Percentiles rank a stretch among this genome's conserved stretches.
Evolutionary conservation across 192 early-diverging fungal genomes (phyloP).

Genomic region (Linderina pennispora): DNA sequence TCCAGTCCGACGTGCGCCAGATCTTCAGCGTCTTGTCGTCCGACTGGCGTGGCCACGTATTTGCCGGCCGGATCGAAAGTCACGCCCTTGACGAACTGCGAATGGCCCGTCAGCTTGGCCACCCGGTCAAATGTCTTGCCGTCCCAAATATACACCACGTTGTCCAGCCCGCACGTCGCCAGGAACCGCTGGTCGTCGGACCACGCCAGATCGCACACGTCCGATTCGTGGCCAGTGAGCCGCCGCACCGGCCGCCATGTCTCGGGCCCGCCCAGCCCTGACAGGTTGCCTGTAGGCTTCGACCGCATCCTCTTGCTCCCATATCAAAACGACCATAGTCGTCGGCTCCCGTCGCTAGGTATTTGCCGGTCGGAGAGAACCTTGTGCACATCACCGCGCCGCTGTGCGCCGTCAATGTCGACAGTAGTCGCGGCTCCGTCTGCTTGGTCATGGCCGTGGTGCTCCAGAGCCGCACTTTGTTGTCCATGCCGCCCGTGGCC

Average conservation of each 20-base stretch:
- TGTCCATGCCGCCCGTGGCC: constrained; percentile 86
- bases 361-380: constrained; percentile 67
- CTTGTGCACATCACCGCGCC: constrained; percentile 86
- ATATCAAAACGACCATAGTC: constrained; percentile 90
- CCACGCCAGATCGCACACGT: constrained; percentile 93
- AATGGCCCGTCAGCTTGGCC: constrained; percentile 59
- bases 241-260: constrained; percentile 68
- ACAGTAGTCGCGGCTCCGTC: constrained; percentile 56
- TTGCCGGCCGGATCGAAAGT: constrained; percentile 95
- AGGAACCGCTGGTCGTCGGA: constrained; percentile 77
- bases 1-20: constrained; percentile 87
- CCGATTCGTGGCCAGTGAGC: constrained; percentile 80
- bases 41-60: constrained; percentile 86
- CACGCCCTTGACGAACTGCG: constrained; percentile 93
- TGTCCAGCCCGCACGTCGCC: constrained; percentile 88
- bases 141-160: constrained; percentile 80
- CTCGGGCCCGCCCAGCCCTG: constrained; percentile 28
- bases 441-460: constrained; percentile 52
- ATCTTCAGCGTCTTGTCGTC: constrained; percentile 87
- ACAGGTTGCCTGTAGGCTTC: constrained; percentile 5
- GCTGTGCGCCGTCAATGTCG: constrained; percentile 77
- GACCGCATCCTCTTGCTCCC: constrained; percentile 56
- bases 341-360: constrained; percentile 87
- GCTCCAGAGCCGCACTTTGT: constrained; percentile 89
- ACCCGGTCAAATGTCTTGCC: constrained; percentile 68